phyloP scores from a whole-genome alignment of 2,329 filamentous ascomycete genomes.

The Juglanconis sp. region DNA sequence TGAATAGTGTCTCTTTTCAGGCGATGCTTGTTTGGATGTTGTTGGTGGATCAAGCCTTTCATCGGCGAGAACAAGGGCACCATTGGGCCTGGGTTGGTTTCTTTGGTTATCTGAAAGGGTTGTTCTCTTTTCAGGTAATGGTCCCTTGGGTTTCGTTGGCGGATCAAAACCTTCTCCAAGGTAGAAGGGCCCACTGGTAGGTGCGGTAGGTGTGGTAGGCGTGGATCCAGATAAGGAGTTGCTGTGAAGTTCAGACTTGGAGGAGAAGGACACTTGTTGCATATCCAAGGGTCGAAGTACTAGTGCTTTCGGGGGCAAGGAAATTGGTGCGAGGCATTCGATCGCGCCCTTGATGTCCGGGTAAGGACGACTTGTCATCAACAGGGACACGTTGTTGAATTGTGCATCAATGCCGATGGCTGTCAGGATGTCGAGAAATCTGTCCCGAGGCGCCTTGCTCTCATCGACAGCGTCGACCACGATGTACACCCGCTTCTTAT shows the following conservation, averaged over 20 bases:
- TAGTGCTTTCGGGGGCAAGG: not conserved
- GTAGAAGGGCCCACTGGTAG: too few relatives aligned
- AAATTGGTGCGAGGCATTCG: not conserved
- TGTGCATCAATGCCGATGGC: not conserved
- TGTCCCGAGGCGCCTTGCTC: not conserved
- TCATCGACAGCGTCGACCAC: constrained; percentile 9
- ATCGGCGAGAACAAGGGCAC: not conserved
- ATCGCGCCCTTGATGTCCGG: not conserved
- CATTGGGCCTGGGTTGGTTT: too few relatives aligned
- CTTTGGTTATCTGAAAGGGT: too few relatives aligned
- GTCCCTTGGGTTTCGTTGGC: too few relatives aligned
- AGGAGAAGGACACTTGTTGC: too few relatives aligned
- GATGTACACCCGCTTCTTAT: not conserved
- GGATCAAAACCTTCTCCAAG: too few relatives aligned
- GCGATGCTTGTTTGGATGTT: not conserved
- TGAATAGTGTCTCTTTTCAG: not conserved
- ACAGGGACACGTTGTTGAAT: constrained; percentile 1
- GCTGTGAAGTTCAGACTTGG: too few relatives aligned
- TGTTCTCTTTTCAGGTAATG: too few relatives aligned
- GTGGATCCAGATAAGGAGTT: too few relatives aligned
- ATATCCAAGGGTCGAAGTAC: not conserved
- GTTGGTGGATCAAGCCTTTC: not conserved
- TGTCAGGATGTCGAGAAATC: not conserved
- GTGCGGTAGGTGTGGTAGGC: too few relatives aligned
- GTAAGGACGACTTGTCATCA: constrained; percentile 4